Conservation (phyloP, 2,329 filamentous ascomycete species). For the Sclerotinia borealis region DNA sequence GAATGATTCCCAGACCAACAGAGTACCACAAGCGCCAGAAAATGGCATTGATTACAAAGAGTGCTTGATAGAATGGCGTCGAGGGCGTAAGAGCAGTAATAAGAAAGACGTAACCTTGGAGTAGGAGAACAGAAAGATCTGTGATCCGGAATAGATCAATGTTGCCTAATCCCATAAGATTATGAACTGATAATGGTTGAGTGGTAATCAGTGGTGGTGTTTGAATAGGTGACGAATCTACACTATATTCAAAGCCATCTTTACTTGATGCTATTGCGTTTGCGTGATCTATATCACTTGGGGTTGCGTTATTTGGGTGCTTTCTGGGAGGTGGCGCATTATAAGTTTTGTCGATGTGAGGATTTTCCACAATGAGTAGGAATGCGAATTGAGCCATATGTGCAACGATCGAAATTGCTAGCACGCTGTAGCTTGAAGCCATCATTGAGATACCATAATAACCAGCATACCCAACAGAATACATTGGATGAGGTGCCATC, state of each 20-base stretch:
- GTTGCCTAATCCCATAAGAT: slow-evolving; percentile 75
- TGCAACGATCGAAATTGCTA: slow-evolving; percentile 93
- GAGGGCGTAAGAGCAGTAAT: slow-evolving; percentile 72
- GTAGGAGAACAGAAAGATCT: slow-evolving; percentile 72
- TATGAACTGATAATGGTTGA: slow-evolving; percentile 67
- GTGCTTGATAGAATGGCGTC: slow-evolving; percentile 64
- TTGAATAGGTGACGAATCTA: slow-evolving; percentile 10
- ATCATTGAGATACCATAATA: slow-evolving; percentile 99
- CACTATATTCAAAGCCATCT: slow-evolving; percentile 31
- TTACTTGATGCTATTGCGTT: slow-evolving; percentile 32
- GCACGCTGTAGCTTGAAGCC: slow-evolving; percentile 94
- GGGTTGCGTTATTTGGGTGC: slow-evolving; percentile 34
- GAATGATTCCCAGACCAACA: slow-evolving; percentile 76
- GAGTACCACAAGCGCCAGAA: slow-evolving; percentile 90
- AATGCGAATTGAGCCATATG: slow-evolving; percentile 94
- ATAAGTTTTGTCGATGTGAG: slow-evolving; percentile 97
- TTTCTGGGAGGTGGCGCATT: slow-evolving; percentile 75
- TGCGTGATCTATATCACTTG: slow-evolving; percentile 32
- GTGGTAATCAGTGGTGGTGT: slow-evolving; percentile 34
- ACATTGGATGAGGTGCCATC: slow-evolving; percentile 98
- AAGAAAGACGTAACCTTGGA: slow-evolving; percentile 68
- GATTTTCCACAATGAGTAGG: slow-evolving; percentile 85
- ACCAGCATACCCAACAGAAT: slow-evolving; percentile 94
- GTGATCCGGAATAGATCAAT: slow-evolving; percentile 83
- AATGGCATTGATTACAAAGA: slow-evolving; percentile 77